Base-by-base conservation (phyloP, 2,329 filamentous ascomycete species). In the Pyrenophora seminiperda region DNA sequence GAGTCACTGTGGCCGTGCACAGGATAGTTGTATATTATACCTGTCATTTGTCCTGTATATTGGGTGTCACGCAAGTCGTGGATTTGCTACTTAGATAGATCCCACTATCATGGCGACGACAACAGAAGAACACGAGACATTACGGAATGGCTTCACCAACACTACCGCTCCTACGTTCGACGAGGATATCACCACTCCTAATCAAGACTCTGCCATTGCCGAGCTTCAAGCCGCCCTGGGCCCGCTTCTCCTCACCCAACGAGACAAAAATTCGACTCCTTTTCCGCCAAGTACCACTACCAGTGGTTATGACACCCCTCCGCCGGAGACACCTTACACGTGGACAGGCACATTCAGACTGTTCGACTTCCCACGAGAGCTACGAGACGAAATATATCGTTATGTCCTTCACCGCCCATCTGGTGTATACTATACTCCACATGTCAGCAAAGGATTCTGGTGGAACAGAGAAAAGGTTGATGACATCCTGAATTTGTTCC, bases 311-410 rank as follows among this genome's bases (percentile, higher is more conserved):
- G 11, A 44, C 24, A 15, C 9, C 11, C 31, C 14, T 9, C 10
- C 14, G 14, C 40, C 11, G 31, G n/a, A 10, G 7, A 27, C 11
- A 36, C 34, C 15, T 15, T 14, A 34, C 32, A 44, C 40, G 39
- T 59, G 54, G 58, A 58, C 50, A 19, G 53, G 56, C 15, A 3
- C 37, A 14, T 60, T 67, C 22, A 40, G 18, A 10, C 20, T 45
- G 1, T 40, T 48, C 7, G 20, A 39, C 20, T 37, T 50, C 9
- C 61, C 63, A 2, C 61, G 58, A 14, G 63, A 67, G 33, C 43
- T 67, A 2, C 53, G 61, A 13, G 62, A 67, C 38, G 37, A 20
- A 7, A 63, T 66, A 14, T 63, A 65, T 32, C 54, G 44, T 22
- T 40, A 58, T 37, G 33, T 41, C 18, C 32, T 65, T 33, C 48